Conservation (phyloP, 176 grass and related monocot genomes). For the Aegilops sharonensis region DNA sequence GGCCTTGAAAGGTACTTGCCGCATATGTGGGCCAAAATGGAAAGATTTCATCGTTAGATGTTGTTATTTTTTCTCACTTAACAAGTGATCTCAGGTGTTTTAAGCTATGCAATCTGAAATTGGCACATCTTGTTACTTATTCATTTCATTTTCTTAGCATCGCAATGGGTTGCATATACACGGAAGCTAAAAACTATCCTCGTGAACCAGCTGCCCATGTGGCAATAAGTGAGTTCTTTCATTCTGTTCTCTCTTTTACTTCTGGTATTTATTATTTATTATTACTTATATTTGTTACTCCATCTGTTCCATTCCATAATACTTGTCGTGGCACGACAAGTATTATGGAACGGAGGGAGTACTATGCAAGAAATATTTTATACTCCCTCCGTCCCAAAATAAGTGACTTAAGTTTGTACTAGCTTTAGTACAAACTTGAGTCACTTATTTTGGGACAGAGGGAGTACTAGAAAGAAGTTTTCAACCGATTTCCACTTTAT, state of each 20-base stretch:
- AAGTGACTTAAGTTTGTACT: no score
- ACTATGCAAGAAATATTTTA: not conserved
- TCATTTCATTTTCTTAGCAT: constrained; percentile 36
- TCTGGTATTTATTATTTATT: not conserved
- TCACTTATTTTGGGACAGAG: no score
- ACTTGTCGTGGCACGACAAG: no score
- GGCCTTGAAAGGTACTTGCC: constrained; percentile 71
- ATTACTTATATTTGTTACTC: constrained; percentile 6
- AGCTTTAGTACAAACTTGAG: no score
- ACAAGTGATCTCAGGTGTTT: constrained; percentile 20
- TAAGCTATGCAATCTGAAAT: not conserved
- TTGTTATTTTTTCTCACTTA: constrained; percentile 6
- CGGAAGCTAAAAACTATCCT: constrained; percentile 88
- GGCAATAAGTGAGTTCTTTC: constrained; percentile 78
- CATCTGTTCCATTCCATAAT: no score
- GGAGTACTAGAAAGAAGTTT: not conserved
- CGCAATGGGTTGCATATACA: constrained; percentile 95
- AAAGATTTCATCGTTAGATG: not conserved
- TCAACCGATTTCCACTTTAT: not conserved
- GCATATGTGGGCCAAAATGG: not conserved
- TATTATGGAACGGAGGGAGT: no score
- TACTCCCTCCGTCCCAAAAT: no score
- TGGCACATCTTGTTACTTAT: not conserved
- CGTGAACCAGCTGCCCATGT: constrained; percentile 98
- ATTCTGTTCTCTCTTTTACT: not conserved